phyloP scores from a whole-genome alignment of 345 rosid genomes.

The Pugionium cornutum region DNA sequence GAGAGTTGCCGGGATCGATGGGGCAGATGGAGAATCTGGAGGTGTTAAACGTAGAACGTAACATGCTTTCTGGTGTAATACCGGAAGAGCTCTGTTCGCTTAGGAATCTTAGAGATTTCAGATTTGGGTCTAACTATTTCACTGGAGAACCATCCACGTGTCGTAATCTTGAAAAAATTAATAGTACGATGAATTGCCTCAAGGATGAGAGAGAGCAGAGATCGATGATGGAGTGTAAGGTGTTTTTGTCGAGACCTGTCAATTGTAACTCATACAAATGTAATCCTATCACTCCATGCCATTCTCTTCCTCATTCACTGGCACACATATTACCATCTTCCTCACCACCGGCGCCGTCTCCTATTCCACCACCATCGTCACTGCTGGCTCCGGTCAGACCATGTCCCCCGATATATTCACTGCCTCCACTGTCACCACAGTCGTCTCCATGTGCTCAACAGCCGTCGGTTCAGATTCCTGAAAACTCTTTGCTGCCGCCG shows the following conservation, averaged over 20 bases:
- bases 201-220: slow-evolving; percentile 50
- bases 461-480: slow-evolving; percentile 17
- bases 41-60: slow-evolving; percentile 58
- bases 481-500: slow-evolving; percentile 24
- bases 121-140: slow-evolving; percentile 57
- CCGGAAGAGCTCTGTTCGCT: slow-evolving; percentile 56
- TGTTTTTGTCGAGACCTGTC: slow-evolving; percentile 51
- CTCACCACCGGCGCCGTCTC: slow-evolving; percentile 19
- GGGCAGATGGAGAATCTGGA: slow-evolving; percentile 58
- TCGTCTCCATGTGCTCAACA: slow-evolving; percentile 40
- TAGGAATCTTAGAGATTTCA: slow-evolving; percentile 60
- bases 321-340: slow-evolving; percentile 20
- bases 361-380: slow-evolving; percentile 25
- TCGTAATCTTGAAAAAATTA: slow-evolving; percentile 39
- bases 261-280: slow-evolving; percentile 58
- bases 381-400: slow-evolving; percentile 25
- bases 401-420: slow-evolving; percentile 29
- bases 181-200: slow-evolving; percentile 60
- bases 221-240: slow-evolving; percentile 59
- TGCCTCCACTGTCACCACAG: slow-evolving; percentile 33
- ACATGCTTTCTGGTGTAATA: slow-evolving; percentile 60
- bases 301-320: slow-evolving; percentile 39
- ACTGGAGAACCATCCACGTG: slow-evolving; percentile 52
- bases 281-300: slow-evolving; percentile 28
- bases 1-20: slow-evolving; percentile 54